Conservation (phyloP, 2,329 filamentous ascomycete species). For the Penicillium brasilianum region DNA sequence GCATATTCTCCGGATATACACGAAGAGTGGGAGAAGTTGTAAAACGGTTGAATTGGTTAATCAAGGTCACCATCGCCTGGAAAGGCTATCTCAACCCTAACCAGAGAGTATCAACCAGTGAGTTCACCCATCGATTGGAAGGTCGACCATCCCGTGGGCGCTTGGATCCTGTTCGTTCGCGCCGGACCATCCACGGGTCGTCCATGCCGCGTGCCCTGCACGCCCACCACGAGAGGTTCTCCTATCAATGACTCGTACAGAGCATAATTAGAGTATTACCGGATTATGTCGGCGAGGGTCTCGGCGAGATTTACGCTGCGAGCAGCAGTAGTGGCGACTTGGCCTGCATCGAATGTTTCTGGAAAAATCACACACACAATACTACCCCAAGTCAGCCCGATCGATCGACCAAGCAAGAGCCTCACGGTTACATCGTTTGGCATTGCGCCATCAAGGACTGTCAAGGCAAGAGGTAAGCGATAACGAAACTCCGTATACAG, state of each 20-base stretch:
- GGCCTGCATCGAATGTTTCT: constrained; percentile 43
- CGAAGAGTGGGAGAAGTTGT: too few relatives aligned
- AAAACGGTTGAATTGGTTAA: too few relatives aligned
- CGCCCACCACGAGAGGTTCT: neutral
- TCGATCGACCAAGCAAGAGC: constrained; percentile 24
- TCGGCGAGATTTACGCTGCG: too few relatives aligned
- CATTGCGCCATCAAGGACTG: neutral
- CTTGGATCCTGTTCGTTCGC: constrained; percentile 4
- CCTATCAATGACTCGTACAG: neutral
- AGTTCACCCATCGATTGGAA: neutral
- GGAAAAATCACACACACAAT: constrained; percentile 28
- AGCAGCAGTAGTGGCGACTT: neutral
- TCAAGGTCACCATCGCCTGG: too few relatives aligned
- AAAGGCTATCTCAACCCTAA: too few relatives aligned
- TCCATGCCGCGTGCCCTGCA: constrained; percentile 1
- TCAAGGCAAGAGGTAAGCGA: too few relatives aligned
- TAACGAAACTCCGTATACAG: too few relatives aligned
- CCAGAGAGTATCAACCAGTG: too few relatives aligned
- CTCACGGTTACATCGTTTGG: constrained; percentile 24
- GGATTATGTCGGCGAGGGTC: too few relatives aligned
- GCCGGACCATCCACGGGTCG: neutral
- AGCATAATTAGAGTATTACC: too few relatives aligned
- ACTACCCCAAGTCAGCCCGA: constrained; percentile 2
- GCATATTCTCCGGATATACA: neutral
- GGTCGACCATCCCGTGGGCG: neutral